These are phyloP conservation scores for Paramarasmius palmivorus DNA, from an alignment of 1,284 basidiomycete genomes.

Conservation along the genomic window DNA sequence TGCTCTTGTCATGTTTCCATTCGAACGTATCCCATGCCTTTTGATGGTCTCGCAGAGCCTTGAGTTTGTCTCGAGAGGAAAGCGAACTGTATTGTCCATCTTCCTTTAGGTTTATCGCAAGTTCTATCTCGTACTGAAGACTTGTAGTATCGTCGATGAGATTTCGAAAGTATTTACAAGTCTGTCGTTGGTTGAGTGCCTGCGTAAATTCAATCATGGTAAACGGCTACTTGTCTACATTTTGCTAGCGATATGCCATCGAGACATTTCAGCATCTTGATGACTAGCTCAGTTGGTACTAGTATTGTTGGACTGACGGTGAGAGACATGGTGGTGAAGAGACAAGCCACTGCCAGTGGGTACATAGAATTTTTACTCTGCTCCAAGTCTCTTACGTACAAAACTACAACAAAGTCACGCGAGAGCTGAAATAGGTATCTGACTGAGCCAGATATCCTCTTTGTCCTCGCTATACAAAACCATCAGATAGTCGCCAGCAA, in stretches of 20 bases:
- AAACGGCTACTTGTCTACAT: not conserved
- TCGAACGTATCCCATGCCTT: slow-evolving; percentile 46
- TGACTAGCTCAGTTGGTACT: not conserved
- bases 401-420: no score
- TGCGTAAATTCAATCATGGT: not conserved
- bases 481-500: not conserved
- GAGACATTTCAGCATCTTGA: not conserved
- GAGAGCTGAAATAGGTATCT: not conserved
- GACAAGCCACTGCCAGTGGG: no score
- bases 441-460: slow-evolving; percentile 5
- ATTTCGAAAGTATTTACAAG: slow-evolving; percentile 40
- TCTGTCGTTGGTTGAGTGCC: slow-evolving; percentile 31
- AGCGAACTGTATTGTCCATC: slow-evolving; percentile 36
- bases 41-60: slow-evolving; percentile 42
- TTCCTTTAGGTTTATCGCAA: slow-evolving; percentile 48
- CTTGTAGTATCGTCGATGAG: slow-evolving; percentile 36
- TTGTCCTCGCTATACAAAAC: slow-evolving; percentile 8
- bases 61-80: slow-evolving; percentile 37
- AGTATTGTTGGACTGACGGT: not conserved
- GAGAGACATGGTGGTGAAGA: not conserved
- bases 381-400: no score
- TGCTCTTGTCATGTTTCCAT: slow-evolving; percentile 35
- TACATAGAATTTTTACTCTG: no score
- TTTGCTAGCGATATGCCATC: not conserved
- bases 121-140: slow-evolving; percentile 55